These are phyloP conservation scores for Auriscalpium microsporum DNA, from an alignment of 768 basidiomycete genomes.

Conservation along the genomic window DNA sequence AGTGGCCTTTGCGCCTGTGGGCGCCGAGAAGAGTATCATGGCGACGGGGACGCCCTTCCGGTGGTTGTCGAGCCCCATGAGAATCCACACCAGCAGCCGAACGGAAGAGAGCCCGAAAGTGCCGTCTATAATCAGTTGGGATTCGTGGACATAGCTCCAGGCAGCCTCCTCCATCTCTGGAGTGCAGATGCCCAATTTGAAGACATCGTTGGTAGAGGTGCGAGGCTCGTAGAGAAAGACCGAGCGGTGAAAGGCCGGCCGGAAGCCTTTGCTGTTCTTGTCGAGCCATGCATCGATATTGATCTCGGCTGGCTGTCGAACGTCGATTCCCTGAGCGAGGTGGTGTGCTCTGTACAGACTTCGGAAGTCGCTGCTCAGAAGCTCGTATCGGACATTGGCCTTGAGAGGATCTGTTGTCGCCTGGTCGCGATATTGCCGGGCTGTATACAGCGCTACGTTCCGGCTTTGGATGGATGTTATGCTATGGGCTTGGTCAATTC, in stretches of 20 bases:
- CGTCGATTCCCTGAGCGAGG: slow-evolving; percentile 10
- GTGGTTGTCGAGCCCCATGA: slow-evolving; percentile 24
- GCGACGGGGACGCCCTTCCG: slow-evolving; percentile 23
- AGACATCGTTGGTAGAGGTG: slow-evolving; percentile 13
- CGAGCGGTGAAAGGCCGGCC: slow-evolving; percentile 5
- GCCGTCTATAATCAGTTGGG: slow-evolving; percentile 14
- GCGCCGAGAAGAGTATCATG: slow-evolving; percentile 24
- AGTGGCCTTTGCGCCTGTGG: slow-evolving; percentile 17
- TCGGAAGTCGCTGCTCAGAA: slow-evolving; percentile 15
- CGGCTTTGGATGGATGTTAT: not conserved
- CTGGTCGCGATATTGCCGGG: slow-evolving; percentile 4
- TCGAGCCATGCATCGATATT: slow-evolving; percentile 21
- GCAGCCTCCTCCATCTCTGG: slow-evolving; percentile 15
- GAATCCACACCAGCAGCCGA: slow-evolving; percentile 22
- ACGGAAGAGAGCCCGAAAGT: slow-evolving; percentile 15
- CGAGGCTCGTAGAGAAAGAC: slow-evolving; percentile 23
- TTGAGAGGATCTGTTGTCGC: not conserved
- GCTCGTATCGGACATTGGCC: slow-evolving; percentile 15
- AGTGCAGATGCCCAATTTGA: slow-evolving; percentile 27
- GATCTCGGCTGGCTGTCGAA: slow-evolving; percentile 2
- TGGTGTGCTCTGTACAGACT: slow-evolving; percentile 19
- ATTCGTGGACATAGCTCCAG: slow-evolving; percentile 16
- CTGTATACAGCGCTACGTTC: not conserved
- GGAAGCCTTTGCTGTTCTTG: slow-evolving; percentile 10
- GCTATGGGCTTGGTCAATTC: not conserved